Evolutionary conservation across 768 basidiomycete genomes (phyloP), one percentile per base, ranked within the genome.

Genomic region (Mycena olivaceomarginata): DNA sequence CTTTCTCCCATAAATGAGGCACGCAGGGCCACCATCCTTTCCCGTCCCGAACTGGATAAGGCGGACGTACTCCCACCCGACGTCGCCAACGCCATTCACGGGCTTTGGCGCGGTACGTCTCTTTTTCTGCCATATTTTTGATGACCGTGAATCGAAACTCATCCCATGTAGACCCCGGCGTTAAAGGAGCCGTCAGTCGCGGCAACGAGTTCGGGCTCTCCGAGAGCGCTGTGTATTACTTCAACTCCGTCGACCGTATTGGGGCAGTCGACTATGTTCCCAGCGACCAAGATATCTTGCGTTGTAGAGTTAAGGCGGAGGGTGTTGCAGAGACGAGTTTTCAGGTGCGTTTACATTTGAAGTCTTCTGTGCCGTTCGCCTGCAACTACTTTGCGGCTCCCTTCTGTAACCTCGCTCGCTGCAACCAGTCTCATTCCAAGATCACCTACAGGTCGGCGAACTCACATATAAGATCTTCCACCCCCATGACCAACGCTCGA

Each of bases 311-410:
- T 67, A 99, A 98, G 89, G 98, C 97, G 0, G 98, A 97, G 0
- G 98, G 98, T 77, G 98, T 99, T 83, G 97, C 97, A 1, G 98
- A 99, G 88, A 98, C 97, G n/a, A 96, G 93, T 64, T 99, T 99
- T 91, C 94, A 94, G 85, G 77, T 77, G 53, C 20, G 66, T 59
- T 46, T 37, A 25, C 60, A 66, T 59, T 43, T 66, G 53, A 37
- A 68, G n/a, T 53, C 37, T 57, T 57, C 51, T n/a, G 41, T 20
- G 39, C 13, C 16, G 70, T 56, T 65, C n/a, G 62, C 70, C 20
- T 64, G 62, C 48, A 62, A 51, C 45, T 62, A 64, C 53, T 65
- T 51, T 71, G 60, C 43, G 46, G 31, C 62, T 53, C 48, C 10
- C 12, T 59, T 51, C 39, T 59, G 57, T 20, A 45, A 45, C n/a